phyloP scores from a whole-genome alignment of 1,284 basidiomycete genomes.

The Laetiporus sulphureus region DNA sequence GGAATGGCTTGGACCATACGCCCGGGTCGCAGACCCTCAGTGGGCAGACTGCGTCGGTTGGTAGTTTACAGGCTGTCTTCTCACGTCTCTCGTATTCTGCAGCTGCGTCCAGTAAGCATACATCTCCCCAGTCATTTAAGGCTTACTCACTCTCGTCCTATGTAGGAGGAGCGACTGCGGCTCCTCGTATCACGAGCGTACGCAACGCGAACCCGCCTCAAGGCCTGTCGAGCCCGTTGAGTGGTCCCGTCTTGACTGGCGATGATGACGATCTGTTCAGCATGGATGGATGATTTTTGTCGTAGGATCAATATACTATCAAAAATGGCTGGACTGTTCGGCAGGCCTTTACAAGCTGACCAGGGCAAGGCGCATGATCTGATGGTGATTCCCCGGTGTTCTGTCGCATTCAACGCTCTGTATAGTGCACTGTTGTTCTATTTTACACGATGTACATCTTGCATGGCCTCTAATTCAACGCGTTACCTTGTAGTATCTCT shows the following conservation, averaged over 20 bases:
- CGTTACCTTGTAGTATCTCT: too few relatives aligned
- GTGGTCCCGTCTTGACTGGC: conserved; percentile 46
- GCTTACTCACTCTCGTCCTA: conserved; percentile 1
- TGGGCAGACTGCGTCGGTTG: conserved; percentile 6
- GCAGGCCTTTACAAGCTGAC: too few relatives aligned
- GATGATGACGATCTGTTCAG: conserved; percentile 64
- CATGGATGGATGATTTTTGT: conserved; percentile 44
- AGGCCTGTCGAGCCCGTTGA: conserved; percentile 45
- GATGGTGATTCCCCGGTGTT: too few relatives aligned
- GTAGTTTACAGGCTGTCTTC: conserved; percentile 25
- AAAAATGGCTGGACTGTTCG: too few relatives aligned
- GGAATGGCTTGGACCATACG: conserved; percentile 25
- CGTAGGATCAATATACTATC: too few relatives aligned
- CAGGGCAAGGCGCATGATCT: too few relatives aligned
- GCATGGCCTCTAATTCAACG: too few relatives aligned
- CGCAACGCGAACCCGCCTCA: conserved; percentile 32
- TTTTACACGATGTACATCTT: too few relatives aligned
- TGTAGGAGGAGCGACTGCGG: conserved; percentile 15
- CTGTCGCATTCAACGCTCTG: too few relatives aligned
- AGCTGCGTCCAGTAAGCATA: conserved; percentile 21
- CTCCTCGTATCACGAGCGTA: conserved; percentile 26
- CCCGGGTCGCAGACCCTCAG: conserved; percentile 11
- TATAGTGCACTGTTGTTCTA: too few relatives aligned
- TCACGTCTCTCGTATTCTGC: conserved; percentile 27
- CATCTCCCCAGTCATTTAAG: conserved; percentile 3